Base-by-base conservation (phyloP, 2,329 filamentous ascomycete genomes). In the Blastomyces parvus region DNA sequence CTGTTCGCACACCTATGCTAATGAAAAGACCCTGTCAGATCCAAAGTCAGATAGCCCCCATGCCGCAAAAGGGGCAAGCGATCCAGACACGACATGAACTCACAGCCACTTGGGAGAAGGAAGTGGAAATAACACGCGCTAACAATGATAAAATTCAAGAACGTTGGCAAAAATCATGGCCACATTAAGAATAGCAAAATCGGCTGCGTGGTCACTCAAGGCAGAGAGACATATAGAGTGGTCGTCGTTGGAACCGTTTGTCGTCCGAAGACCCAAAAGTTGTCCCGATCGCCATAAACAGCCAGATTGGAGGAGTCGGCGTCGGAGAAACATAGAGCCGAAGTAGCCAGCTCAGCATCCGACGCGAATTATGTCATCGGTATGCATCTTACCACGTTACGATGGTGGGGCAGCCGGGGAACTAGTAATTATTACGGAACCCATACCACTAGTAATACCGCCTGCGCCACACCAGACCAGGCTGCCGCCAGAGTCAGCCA, bases 91-190 rank as follows among this genome's bases (percentile, higher is more conserved):
- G 44, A 36, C 22, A 52, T 9, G 46, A 56, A 38, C 57, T 61
- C 33, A 42, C 36, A 59, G 42, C 52, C 30, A 44, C 22, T 46
- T 11, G 17, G 36, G 25, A 48, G 33, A 59, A 50, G 30, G 19
- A 33, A 48, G 8, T 8, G 40, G 27, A 62, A 59, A 52, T 27
- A 60, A 58, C n/a, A 52, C 42, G n/a, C n/a, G 53, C 57, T 42
- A 60, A 58, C 46, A 63, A 56, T 33, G 27, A 30, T 64, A 53
- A 66, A 50, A 63, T 48, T 25, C 2, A 56, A 52, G 22, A 61
- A 25, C 25, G 42, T 17, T 22, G 22, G 46, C 30, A 60, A 48
- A 48, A 59, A 42, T 61, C 65, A 66, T 66, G 64, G 56, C 42
- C 33, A 42, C 59, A 30, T 57, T 58, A n/a, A 55, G 5, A 40